phyloP scores from a whole-genome alignment of 78 protist genomes.

The Emiliania huxleyi region DNA sequence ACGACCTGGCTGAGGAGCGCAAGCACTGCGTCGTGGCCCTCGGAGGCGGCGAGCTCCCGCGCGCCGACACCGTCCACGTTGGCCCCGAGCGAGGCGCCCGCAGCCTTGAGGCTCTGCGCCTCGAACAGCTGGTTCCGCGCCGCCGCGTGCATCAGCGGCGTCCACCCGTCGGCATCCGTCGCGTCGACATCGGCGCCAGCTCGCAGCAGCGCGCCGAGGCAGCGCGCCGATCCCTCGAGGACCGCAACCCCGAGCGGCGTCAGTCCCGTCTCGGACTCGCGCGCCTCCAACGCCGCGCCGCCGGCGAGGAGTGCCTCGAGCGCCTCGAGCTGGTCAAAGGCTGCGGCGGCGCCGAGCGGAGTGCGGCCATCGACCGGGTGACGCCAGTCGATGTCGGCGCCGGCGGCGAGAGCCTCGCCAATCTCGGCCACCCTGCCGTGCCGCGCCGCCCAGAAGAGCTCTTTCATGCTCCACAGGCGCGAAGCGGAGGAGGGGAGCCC shows the following conservation, averaged over 20 bases:
- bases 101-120: background rate
- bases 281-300: background rate
- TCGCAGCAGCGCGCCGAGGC: background rate
- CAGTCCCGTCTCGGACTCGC: background rate
- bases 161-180: background rate
- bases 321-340: background rate
- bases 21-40: background rate
- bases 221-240: background rate
- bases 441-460: background rate
- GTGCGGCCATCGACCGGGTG: background rate
- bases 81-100: background rate
- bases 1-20: background rate
- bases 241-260: background rate
- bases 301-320: background rate
- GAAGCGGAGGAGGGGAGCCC: no score
- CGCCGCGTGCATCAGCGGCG: background rate
- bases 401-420: background rate
- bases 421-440: background rate
- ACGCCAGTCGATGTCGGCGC: background rate
- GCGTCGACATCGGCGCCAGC: background rate
- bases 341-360: background rate
- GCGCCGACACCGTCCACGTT: background rate
- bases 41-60: background rate
- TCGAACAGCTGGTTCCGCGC: background rate
- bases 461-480: no score